Percentiles rank a stretch among this genome's conserved stretches.
phyloP scores from a whole-genome alignment of 129 eudicot genomes.

The Helianthus tuberosus region DNA sequence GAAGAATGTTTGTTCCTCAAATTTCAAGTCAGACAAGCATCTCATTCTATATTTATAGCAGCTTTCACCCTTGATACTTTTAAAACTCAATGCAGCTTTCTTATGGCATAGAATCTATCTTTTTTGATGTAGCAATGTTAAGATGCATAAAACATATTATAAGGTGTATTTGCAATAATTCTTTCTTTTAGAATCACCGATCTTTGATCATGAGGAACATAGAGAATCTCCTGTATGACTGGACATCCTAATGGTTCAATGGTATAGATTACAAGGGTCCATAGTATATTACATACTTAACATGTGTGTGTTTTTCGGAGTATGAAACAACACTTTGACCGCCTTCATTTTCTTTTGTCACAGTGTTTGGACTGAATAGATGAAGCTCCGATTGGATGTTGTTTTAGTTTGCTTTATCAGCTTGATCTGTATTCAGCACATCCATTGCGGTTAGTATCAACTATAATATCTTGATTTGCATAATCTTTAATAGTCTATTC shows the following conservation, averaged over 20 bases:
- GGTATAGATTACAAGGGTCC: too few relatives aligned
- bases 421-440: constrained; percentile 47
- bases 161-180: neutral
- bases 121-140: neutral
- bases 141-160: neutral
- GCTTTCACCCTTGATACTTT: constrained; percentile 5
- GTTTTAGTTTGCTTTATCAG: constrained; percentile 47
- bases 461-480: constrained; percentile 20
- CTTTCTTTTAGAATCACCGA: constrained; percentile 4
- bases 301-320: neutral
- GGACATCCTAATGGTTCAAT: constrained; percentile 2
- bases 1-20: constrained; percentile 28
- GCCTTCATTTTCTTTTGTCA: constrained; percentile 23
- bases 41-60: constrained; percentile 14
- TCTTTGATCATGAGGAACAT: constrained; percentile 11
- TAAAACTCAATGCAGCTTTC: constrained; percentile 17
- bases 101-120: constrained; percentile 9
- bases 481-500: neutral
- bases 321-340: constrained; percentile 25
- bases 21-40: constrained; percentile 27
- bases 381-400: constrained; percentile 53
- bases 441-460: constrained; percentile 49
- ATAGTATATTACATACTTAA: too few relatives aligned
- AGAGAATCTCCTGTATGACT: neutral
- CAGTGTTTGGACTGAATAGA: constrained; percentile 39